phyloP scores from a whole-genome alignment of 2,329 filamentous ascomycete genomes.

The Stemphylium vesicarium region DNA sequence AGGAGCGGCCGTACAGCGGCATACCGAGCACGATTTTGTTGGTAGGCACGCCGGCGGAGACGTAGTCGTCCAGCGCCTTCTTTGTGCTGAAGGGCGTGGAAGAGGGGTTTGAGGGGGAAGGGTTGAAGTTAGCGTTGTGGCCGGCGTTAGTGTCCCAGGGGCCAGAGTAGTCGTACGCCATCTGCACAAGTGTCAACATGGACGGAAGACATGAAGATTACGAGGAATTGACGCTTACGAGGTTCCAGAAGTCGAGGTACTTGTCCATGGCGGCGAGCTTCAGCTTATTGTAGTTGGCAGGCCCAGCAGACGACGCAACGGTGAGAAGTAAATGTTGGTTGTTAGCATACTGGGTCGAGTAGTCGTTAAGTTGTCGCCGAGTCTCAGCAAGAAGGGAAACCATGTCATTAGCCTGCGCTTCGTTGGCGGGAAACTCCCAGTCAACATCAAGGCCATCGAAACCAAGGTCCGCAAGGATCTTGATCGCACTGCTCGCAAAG shows the following conservation, averaged over 20 bases:
- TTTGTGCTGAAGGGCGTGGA: slow-evolving; percentile 45
- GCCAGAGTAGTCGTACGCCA: slow-evolving; percentile 79
- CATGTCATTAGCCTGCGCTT: slow-evolving; percentile 42
- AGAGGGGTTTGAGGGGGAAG: slow-evolving; percentile 32
- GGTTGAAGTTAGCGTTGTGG: slow-evolving; percentile 43
- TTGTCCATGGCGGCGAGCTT: slow-evolving; percentile 55
- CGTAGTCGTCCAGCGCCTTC: slow-evolving; percentile 42
- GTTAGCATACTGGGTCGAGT: slow-evolving; percentile 48
- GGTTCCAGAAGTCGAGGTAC: slow-evolving; percentile 61
- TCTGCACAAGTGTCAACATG: slow-evolving; percentile 46
- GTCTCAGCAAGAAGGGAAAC: slow-evolving; percentile 41
- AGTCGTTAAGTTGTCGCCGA: slow-evolving; percentile 49
- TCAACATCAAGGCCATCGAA: slow-evolving; percentile 49
- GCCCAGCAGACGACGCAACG: slow-evolving; percentile 53
- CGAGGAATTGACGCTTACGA: slow-evolving; percentile 40
- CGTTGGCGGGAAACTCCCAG: slow-evolving; percentile 46
- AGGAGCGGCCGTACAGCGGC: slow-evolving; percentile 47
- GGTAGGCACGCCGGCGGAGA: slow-evolving; percentile 37
- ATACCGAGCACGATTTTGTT: slow-evolving; percentile 48
- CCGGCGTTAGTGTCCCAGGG: slow-evolving; percentile 44
- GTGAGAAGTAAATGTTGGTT: slow-evolving; percentile 56
- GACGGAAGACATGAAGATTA: not conserved
- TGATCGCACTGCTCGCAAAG: slow-evolving; percentile 45
- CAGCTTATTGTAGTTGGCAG: slow-evolving; percentile 53
- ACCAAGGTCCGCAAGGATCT: slow-evolving; percentile 42